Evolutionary conservation across 805 yeast species (phyloP).

Genomic region (Candida loeiensis): DNA sequence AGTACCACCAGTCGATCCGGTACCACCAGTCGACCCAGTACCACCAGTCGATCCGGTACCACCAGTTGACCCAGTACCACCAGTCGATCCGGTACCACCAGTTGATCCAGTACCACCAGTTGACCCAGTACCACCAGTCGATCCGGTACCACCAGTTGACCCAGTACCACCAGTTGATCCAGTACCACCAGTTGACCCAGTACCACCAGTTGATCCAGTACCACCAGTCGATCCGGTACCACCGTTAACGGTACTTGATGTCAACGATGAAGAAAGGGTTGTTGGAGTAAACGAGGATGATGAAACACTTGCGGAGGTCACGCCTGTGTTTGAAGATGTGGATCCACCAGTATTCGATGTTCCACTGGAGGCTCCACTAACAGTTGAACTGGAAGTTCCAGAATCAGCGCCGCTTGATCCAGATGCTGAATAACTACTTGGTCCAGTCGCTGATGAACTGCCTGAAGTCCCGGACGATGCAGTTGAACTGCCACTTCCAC

Average conservation of each 20-base stretch:
- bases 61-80: neutral
- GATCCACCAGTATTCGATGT: neutral
- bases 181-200: neutral
- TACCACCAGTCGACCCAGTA: conserved; percentile 2
- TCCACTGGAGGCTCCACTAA: neutral
- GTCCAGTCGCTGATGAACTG: neutral
- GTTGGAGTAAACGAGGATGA: too few relatives aligned
- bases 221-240: neutral
- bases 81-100: neutral
- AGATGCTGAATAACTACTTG: neutral
- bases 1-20: neutral
- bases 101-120: neutral
- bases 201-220: neutral
- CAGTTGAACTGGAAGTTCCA: neutral
- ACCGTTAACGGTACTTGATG: too few relatives aligned
- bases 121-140: neutral
- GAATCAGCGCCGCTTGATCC: neutral
- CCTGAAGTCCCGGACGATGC: neutral
- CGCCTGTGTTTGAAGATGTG: neutral
- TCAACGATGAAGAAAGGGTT: too few relatives aligned
- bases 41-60: neutral
- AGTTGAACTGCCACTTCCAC: neutral
- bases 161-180: neutral
- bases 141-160: neutral
- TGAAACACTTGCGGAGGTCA: neutral